Percentiles rank a stretch among this genome's conserved stretches.
Evolutionary conservation across 169 alveolate genomes (phyloP).

Genomic region (Plasmodium fragile): DNA sequence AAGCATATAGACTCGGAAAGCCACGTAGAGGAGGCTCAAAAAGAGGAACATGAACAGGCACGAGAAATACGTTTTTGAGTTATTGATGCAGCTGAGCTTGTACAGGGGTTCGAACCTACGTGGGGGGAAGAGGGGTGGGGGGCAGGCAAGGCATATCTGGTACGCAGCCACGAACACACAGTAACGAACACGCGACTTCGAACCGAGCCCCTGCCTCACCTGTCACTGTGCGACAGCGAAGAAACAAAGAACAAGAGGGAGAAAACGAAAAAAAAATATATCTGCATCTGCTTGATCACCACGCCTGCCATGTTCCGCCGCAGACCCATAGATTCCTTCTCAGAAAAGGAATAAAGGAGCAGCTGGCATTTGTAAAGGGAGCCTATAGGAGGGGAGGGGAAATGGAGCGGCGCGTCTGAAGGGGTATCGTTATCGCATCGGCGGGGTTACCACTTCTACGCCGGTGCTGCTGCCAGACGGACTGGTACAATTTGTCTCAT

Average conservation of each 20-base stretch:
- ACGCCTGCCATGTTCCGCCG: conserved; percentile 9
- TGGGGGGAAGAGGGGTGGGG: background rate
- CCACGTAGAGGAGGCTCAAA: conserved; percentile 34
- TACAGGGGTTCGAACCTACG: conserved; percentile 31
- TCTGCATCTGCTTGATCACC: conserved; percentile 41
- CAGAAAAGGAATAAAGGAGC: background rate
- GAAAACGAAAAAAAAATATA: conserved; percentile 43
- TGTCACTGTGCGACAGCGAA: conserved; percentile 49
- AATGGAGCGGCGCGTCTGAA: background rate
- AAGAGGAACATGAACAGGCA: conserved; percentile 46
- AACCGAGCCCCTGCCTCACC: background rate
- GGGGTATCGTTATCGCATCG: background rate
- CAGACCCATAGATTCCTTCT: background rate
- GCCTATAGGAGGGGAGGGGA: background rate
- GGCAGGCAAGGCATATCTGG: background rate
- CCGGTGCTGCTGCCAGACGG: too few species aligned
- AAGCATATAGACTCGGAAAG: conserved; percentile 5
- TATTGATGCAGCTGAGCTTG: conserved; percentile 35
- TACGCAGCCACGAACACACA: background rate
- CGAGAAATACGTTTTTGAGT: conserved; percentile 43
- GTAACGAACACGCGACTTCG: background rate
- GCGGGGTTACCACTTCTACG: background rate
- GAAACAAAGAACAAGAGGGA: conserved; percentile 55
- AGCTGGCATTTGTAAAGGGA: conserved; percentile 58
- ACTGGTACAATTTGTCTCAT: background rate